Base-by-base conservation (phyloP, 352 stramenopile genomes). In the Phytopythium chamaehyphon region DNA sequence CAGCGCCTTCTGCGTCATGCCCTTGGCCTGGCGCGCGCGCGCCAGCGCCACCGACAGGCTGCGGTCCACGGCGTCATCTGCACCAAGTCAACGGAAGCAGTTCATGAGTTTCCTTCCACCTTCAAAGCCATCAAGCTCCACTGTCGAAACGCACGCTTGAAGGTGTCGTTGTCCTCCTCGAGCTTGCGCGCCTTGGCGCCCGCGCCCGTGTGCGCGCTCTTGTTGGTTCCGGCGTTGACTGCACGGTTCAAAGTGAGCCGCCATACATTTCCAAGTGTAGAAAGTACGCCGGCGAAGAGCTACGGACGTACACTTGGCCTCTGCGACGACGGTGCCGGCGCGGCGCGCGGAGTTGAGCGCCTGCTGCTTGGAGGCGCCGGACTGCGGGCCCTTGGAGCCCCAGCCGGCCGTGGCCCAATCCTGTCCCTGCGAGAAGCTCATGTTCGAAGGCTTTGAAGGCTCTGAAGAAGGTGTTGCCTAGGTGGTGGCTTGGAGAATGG, bases 1-100 rank as follows among this genome's bases (percentile, higher is more conserved):
- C 40, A 99, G 76, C 55, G 98, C 85, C 67, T 99, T 99, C 82
- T 99, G 97, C 21, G 95, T 98, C 89, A 98, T 96, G 76, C 98
- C 98, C 74, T 99, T 99, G 15, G 90, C 95, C 54, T 83, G 94
- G 15, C 97, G 91, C 19, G 96, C 97, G 71, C 99, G 96, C 73
- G 95, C 89, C 22, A 99, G 90, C 15, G 94, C 90, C 70, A 98
- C 80, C 40, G 85, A 90, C 19, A 97, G 65, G 31, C 70, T 91
- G 54, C 81, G 82, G 64, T 96, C 86, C 43, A 95, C 87, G 2
- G 71, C 76, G 21, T 90, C 78, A 50, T 87, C 66, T 76, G 47
- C 23, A 59, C 19, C 15, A 15, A 15, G 15, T 21, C 7, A 19
- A 47, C 12, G 14, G 10, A 38, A 24, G n/a, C n/a, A n/a, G n/a